Percentiles rank a stretch among this genome's conserved stretches.
Evolutionary conservation across 2,329 filamentous ascomycete species (phyloP).

Genomic region (Thyridium curvatum): DNA sequence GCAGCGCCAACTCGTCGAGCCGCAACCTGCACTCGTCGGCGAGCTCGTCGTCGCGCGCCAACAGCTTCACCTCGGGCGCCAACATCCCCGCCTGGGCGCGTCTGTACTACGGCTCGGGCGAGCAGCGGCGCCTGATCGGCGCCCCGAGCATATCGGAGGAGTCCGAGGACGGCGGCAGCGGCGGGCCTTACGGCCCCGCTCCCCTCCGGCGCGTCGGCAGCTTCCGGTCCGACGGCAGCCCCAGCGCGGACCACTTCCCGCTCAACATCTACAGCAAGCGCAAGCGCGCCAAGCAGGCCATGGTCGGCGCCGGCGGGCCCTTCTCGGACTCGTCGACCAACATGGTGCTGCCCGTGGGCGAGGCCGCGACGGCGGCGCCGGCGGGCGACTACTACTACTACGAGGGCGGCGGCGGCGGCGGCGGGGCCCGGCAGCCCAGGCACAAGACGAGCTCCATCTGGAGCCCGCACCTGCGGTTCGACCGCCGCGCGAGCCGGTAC

Average conservation of each 20-base stretch:
- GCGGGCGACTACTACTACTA: no score
- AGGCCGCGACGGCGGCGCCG: conserved; percentile 10
- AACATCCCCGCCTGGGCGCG: conserved; percentile 50
- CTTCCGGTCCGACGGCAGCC: conserved; percentile 41
- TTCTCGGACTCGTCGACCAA: conserved; percentile 26
- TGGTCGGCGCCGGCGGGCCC: conserved; percentile 9
- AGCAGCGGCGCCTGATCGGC: conserved; percentile 46
- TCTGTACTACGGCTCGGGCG: conserved; percentile 66
- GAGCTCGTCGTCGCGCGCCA: conserved; percentile 33
- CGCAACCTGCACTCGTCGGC: conserved; percentile 45
- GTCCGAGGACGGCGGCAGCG: conserved; percentile 38
- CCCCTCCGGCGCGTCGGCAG: conserved; percentile 29
- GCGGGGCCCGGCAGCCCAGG: conserved; percentile 17
- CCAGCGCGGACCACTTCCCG: conserved; percentile 41
- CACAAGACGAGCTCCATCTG: conserved; percentile 58
- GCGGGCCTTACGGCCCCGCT: no score
- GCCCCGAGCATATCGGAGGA: conserved; percentile 38
- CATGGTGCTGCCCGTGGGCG: conserved; percentile 32
- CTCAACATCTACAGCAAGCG: conserved; percentile 38
- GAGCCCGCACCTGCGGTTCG: conserved; percentile 66
- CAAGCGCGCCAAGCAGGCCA: conserved; percentile 32
- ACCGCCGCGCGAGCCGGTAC: conserved; percentile 50
- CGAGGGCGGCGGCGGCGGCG: conserved; percentile 12
- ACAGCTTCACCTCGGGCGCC: conserved; percentile 34
- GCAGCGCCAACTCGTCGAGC: conserved; percentile 36